Conservation (phyloP, 148 eudicot species). For the Chenopodium quinoa region DNA sequence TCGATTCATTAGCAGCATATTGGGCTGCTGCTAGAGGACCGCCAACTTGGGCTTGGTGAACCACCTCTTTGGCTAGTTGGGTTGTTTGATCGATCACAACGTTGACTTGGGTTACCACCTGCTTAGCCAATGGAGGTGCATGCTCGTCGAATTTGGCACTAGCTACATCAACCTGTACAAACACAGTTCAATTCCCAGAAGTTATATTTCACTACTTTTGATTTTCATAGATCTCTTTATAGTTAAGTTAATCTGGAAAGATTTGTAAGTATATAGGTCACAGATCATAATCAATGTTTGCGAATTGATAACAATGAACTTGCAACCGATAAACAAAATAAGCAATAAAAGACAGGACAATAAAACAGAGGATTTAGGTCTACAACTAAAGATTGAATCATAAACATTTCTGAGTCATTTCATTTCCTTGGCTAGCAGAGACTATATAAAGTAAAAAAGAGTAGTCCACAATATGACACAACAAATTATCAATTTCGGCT, state of each 20-base stretch:
- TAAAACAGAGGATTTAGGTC: neutral
- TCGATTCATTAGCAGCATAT: slow-evolving; percentile 32
- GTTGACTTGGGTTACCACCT: slow-evolving; percentile 28
- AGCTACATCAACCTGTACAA: slow-evolving; percentile 45
- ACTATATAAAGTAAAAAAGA: neutral
- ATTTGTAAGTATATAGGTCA: too few species aligned
- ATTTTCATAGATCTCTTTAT: too few species aligned
- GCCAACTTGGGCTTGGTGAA: slow-evolving; percentile 33
- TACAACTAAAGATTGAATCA: neutral
- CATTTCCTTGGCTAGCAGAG: neutral
- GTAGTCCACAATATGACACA: neutral
- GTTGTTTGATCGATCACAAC: slow-evolving; percentile 27
- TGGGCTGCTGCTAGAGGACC: slow-evolving; percentile 48
- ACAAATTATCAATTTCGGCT: too few species aligned
- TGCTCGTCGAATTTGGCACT: slow-evolving; percentile 43
- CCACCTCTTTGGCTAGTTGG: slow-evolving; percentile 31
- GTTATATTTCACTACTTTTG: neutral
- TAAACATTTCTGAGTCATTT: neutral
- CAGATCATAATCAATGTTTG: neutral
- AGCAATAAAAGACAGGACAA: neutral
- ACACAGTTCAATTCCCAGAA: neutral
- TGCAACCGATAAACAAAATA: neutral
- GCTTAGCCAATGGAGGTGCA: slow-evolving; percentile 53
- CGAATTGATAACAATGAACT: neutral
- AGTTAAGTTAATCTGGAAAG: neutral